Percentiles rank a stretch among this genome's conserved stretches.
phyloP scores from a whole-genome alignment of 176 grass and related monocot species.

The Dactylis glomerata region DNA sequence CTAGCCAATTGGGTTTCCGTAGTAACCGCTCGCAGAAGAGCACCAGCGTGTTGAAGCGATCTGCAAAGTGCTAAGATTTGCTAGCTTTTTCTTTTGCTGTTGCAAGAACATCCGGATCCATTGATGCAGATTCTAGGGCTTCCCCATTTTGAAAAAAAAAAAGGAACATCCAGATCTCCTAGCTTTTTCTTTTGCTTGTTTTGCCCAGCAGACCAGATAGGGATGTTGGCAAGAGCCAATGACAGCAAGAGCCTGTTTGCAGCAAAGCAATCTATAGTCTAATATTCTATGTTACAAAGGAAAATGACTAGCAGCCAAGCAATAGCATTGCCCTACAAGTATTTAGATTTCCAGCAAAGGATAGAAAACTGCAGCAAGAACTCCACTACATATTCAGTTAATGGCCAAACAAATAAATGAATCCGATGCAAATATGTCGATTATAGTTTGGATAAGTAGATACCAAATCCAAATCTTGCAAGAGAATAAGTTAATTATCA shows the following conservation, averaged over 20 bases:
- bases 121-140: no score
- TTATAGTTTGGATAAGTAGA: not conserved
- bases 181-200: not conserved
- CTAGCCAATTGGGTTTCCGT: no score
- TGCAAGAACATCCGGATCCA: no score
- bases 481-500: not conserved
- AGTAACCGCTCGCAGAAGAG: no score
- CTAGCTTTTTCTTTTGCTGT: not conserved
- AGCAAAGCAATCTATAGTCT: not conserved
- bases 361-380: not conserved
- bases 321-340: not conserved
- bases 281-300: not conserved
- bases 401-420: not conserved
- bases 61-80: no score
- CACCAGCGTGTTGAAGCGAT: no score
- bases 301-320: not conserved
- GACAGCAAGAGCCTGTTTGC: not conserved
- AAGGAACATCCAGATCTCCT: no score
- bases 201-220: not conserved
- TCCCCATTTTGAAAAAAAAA: no score
- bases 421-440: not conserved
- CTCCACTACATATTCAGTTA: not conserved
- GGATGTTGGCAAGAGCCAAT: not conserved
- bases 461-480: not conserved
- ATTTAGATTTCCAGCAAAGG: not conserved